Conservation (phyloP, 2,329 filamentous ascomycete genomes). For the Pyrenochaeta sp. region DNA sequence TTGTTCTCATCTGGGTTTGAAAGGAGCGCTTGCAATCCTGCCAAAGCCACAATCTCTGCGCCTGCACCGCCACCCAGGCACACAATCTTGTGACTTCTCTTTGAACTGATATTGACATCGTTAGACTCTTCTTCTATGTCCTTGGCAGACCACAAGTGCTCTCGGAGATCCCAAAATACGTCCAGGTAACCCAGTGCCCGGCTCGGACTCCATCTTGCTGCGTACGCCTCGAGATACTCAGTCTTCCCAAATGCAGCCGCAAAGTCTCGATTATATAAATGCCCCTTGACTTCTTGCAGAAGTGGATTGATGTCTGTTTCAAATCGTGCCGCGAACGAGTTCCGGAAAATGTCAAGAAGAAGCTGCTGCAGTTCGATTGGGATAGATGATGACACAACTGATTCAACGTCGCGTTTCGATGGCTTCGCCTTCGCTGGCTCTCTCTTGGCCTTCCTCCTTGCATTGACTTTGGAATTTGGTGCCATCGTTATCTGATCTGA, state of each 20-base stretch:
- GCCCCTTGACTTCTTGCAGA: slow-evolving; percentile 84
- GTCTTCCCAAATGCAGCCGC: slow-evolving; percentile 76
- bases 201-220: slow-evolving; percentile 88
- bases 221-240: slow-evolving; percentile 81
- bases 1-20: slow-evolving; percentile 4
- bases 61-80: slow-evolving; percentile 73
- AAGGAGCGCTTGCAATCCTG: slow-evolving; percentile 59
- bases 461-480: slow-evolving; percentile 20
- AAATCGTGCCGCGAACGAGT: slow-evolving; percentile 62
- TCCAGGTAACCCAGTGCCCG: slow-evolving; percentile 82
- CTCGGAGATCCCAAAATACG: slow-evolving; percentile 56
- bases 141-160: slow-evolving; percentile 15
- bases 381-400: slow-evolving; percentile 36
- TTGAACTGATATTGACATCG: neutral
- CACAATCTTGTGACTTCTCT: slow-evolving; percentile 52
- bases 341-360: slow-evolving; percentile 76
- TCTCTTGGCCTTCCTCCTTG: slow-evolving; percentile 22
- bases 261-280: slow-evolving; percentile 88
- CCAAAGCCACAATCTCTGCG: slow-evolving; percentile 72
- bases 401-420: slow-evolving; percentile 9
- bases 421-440: slow-evolving; percentile 10
- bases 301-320: slow-evolving; percentile 60
- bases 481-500: slow-evolving; percentile 12
- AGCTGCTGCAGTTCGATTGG: slow-evolving; percentile 70
- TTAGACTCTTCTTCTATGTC: neutral